These are phyloP conservation scores for Podospora comata DNA, from an alignment of 495 filamentous ascomycete genomes.

Conservation along the genomic window DNA sequence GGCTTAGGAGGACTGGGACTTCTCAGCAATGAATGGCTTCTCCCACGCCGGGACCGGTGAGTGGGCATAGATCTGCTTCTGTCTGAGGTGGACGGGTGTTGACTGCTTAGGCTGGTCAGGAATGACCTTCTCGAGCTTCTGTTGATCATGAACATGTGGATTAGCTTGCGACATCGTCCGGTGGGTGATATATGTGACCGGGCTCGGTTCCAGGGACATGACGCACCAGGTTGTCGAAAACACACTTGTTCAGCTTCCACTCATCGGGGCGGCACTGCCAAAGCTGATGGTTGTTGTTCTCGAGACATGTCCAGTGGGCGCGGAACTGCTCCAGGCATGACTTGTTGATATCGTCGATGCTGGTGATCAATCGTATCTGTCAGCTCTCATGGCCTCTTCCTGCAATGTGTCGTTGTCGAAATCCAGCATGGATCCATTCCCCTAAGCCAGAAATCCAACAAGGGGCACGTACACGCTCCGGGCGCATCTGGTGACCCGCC, in stretches of 20 bases:
- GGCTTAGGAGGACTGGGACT: conserved; percentile 14
- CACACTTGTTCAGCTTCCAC: conserved; percentile 83
- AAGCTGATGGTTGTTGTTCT: conserved; percentile 94
- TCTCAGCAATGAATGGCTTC: conserved; percentile 38
- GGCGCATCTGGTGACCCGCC: conserved; percentile 94
- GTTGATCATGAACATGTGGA: background rate
- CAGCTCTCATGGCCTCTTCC: background rate
- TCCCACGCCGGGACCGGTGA: conserved; percentile 38
- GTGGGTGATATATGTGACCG: background rate
- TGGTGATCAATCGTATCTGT: conserved; percentile 30
- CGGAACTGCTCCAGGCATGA: conserved; percentile 88
- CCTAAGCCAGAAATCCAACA: background rate
- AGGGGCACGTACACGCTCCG: conserved; percentile 77
- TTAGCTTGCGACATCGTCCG: background rate
- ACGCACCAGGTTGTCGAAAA: conserved; percentile 90
- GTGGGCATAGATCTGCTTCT: conserved; percentile 72
- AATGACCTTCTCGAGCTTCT: conserved; percentile 89
- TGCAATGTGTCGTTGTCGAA: background rate
- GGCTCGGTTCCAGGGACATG: background rate
- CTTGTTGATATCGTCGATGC: conserved; percentile 93
- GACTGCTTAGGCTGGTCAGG: conserved; percentile 75
- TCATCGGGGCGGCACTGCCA: conserved; percentile 84
- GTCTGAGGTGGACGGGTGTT: conserved; percentile 77
- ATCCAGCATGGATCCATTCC: background rate
- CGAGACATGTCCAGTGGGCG: conserved; percentile 89